Base-by-base conservation (phyloP, 768 basidiomycete genomes). In the Xerocomus potaroensis region DNA sequence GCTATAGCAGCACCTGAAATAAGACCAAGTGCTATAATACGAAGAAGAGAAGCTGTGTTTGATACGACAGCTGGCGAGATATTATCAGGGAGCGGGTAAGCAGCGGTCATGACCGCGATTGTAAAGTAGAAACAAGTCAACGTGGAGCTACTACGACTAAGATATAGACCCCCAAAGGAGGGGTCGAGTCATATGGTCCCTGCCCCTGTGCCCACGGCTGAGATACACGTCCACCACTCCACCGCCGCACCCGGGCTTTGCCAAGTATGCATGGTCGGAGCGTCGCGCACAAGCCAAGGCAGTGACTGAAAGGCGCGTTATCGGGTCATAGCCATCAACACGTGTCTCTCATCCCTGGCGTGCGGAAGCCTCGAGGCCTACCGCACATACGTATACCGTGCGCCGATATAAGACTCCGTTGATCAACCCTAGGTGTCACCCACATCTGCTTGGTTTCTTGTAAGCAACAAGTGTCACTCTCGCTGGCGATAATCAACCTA, bases 1-100 rank as follows among this genome's bases (percentile, higher is more conserved):
- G 94, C 86, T 61, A 97, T 88, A 19, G 96, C 94, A 60, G 94
- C 92, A 56, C 79, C 92, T 45, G 92, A 92, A 59, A 98, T 97
- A 62, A 95, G 75, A 14, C 79, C 76, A 47, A 99, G 84, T 19
- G 94, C 87, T 55, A 96, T 77, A 53, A 95, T 91, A 54, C 91
- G 84, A 56, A 99, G 74, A 56, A 98, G 76, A 41, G 92, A 92
- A 33, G 86, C 80, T n/a, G 90, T 87, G 59, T 97, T 96, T 43
- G 80, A 72, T 57, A 93, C 81, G 34, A 89, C 84, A 49, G 78
- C 68, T 29, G 81, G 78, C 5, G 90, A 80, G 46, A 90, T 50
- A 55, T 85, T 72, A 50, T 76, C 70, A 72, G 87, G 84, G 68
- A 89, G 74, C 43, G 83, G 75, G 61, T 84, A 86, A 65, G 84